These are phyloP conservation scores for Phytophthora hybrid DNA, from an alignment of 352 stramenopile species.

Conservation along the genomic window DNA sequence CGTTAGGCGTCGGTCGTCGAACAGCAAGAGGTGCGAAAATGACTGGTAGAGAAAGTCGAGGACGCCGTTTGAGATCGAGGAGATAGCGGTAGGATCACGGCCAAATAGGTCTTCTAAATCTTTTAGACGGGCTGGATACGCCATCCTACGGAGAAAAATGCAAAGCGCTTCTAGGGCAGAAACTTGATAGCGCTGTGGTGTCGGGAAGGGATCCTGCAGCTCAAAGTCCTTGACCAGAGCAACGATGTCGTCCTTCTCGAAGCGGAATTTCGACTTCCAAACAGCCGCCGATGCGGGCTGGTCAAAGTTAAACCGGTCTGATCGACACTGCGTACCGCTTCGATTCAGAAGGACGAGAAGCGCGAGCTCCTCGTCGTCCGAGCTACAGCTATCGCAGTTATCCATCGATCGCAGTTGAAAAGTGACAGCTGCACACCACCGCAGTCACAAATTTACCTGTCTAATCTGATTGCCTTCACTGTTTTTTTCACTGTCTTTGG, in stretches of 20 bases:
- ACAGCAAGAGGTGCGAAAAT: constrained; percentile 3
- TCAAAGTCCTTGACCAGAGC: constrained; percentile 3
- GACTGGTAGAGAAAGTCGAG: constrained; percentile 7
- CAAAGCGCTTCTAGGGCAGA: constrained; percentile 2
- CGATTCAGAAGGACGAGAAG: too few species aligned
- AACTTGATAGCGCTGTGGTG: not conserved
- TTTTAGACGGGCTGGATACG: constrained; percentile 16
- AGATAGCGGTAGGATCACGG: not conserved
- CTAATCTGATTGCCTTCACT: too few species aligned
- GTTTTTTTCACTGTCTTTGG: too few species aligned
- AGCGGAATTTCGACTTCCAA: not conserved
- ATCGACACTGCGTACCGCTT: too few species aligned
- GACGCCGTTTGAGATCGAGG: constrained; percentile 10
- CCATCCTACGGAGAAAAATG: constrained; percentile 16
- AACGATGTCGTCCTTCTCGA: constrained; percentile 16
- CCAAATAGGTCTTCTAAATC: constrained; percentile 15
- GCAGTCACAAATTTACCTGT: too few species aligned
- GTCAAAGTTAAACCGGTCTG: too few species aligned
- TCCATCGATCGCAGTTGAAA: too few species aligned
- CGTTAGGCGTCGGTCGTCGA: not conserved
- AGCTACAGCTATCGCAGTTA: too few species aligned
- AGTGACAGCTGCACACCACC: too few species aligned
- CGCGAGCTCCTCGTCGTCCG: too few species aligned
- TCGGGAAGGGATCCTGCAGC: constrained; percentile 10
- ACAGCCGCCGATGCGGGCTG: too few species aligned